phyloP scores from a whole-genome alignment of 305 asterid genomes.

The Rubia balearica region DNA sequence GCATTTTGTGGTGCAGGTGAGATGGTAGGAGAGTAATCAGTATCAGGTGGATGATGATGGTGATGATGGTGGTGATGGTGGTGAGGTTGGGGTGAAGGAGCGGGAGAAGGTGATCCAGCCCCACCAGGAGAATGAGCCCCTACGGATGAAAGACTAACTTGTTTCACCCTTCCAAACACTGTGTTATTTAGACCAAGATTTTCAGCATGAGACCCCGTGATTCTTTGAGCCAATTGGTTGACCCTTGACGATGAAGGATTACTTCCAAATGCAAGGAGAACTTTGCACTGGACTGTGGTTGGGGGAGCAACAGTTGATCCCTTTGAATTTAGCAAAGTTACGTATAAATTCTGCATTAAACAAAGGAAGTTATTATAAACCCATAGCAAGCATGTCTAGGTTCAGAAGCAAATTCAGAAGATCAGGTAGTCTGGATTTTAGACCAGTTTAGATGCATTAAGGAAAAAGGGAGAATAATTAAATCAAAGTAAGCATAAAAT shows the following conservation, averaged over 20 bases:
- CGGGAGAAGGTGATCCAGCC: slow-evolving; percentile 38
- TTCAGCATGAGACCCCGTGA: slow-evolving; percentile 54
- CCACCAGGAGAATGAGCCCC: slow-evolving; percentile 56
- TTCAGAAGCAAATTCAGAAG: background rate
- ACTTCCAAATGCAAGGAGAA: slow-evolving; percentile 61
- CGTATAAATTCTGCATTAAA: slow-evolving; percentile 66
- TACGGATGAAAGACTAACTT: slow-evolving; percentile 74
- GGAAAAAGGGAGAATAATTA: background rate
- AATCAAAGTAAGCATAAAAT: background rate
- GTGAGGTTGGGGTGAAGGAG: slow-evolving; percentile 38
- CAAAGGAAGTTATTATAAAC: slow-evolving; percentile 4
- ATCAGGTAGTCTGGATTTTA: background rate
- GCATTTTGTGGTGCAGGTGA: slow-evolving; percentile 54
- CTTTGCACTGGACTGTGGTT: slow-evolving; percentile 63
- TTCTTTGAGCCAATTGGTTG: slow-evolving; percentile 81
- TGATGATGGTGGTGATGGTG: slow-evolving; percentile 35
- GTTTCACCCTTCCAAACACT: slow-evolving; percentile 87
- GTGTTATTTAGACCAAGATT: slow-evolving; percentile 91
- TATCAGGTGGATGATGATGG: slow-evolving; percentile 40
- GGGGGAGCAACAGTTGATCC: slow-evolving; percentile 75
- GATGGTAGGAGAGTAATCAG: slow-evolving; percentile 41
- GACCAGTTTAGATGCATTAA: background rate
- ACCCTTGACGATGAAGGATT: slow-evolving; percentile 55
- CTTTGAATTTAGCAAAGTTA: slow-evolving; percentile 56
- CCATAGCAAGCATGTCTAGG: slow-evolving; percentile 10